These are phyloP conservation scores for Hemisphaericaspora xylanilytica DNA, from an alignment of 1,139 yeast species.

Conservation along the genomic window DNA sequence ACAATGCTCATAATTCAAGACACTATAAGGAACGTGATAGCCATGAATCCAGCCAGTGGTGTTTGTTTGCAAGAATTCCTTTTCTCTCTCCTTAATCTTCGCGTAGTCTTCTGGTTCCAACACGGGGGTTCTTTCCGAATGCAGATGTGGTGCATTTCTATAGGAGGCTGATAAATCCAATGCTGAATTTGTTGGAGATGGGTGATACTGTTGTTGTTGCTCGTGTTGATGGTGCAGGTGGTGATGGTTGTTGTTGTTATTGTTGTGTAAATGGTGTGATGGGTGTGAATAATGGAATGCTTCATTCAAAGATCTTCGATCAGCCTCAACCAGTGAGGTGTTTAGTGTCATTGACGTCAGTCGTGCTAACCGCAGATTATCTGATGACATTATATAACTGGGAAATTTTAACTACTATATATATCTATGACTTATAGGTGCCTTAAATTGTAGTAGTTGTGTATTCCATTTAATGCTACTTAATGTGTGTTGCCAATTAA, in stretches of 20 bases:
- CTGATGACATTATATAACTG: neutral
- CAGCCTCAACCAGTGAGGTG: conserved; percentile 1
- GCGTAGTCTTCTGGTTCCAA: neutral
- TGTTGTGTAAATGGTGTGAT: neutral
- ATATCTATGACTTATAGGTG: too few relatives aligned
- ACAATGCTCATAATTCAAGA: conserved; percentile 23
- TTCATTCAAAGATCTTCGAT: conserved; percentile 1
- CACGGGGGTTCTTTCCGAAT: too few relatives aligned
- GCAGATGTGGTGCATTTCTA: too few relatives aligned
- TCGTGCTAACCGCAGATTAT: neutral
- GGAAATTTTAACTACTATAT: too few relatives aligned
- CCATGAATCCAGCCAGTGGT: conserved; percentile 31
- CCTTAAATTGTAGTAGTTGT: too few relatives aligned
- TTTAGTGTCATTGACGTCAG: conserved; percentile 5
- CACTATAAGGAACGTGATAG: conserved; percentile 25
- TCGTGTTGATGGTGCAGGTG: neutral
- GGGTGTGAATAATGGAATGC: neutral
- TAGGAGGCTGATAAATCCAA: neutral
- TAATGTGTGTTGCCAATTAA: too few relatives aligned
- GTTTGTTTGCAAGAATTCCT: conserved; percentile 8
- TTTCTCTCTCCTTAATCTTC: conserved; percentile 1
- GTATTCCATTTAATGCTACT: too few relatives aligned
- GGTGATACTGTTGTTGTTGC: neutral
- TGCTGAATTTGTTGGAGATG: neutral
- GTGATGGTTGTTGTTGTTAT: neutral